Conservation (phyloP, 345 rosid genomes). For the Eucalyptus curtisii region DNA sequence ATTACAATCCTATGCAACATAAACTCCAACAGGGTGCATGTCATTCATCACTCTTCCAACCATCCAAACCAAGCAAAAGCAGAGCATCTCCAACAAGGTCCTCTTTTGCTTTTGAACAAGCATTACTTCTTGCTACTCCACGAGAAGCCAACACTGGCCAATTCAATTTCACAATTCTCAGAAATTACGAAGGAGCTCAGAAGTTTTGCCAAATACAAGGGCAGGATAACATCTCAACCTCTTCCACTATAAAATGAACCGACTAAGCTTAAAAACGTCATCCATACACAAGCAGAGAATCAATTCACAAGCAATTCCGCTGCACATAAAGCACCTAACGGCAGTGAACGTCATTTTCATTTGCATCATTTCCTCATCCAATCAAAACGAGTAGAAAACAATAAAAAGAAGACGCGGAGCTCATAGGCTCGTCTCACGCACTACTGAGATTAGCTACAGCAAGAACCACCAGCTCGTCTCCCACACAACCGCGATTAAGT, state of each 20-base stretch:
- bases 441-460: background rate
- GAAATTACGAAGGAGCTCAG: background rate
- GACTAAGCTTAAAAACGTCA: background rate
- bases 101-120: background rate
- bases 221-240: background rate
- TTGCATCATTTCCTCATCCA: background rate
- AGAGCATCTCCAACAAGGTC: background rate
- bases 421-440: background rate
- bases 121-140: background rate
- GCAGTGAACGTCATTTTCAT: background rate
- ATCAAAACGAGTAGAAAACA: background rate
- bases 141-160: background rate
- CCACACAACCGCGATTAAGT: background rate
- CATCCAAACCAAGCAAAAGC: background rate
- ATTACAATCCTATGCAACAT: background rate
- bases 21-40: background rate
- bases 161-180: background rate
- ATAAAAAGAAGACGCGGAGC: background rate
- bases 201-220: background rate
- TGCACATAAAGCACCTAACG: background rate
- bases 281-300: background rate
- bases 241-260: background rate
- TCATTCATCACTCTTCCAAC: background rate
- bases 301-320: background rate
- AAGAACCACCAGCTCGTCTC: background rate